Conservation (phyloP, 805 yeast genomes). For the Blastobotrys muscicola region DNA sequence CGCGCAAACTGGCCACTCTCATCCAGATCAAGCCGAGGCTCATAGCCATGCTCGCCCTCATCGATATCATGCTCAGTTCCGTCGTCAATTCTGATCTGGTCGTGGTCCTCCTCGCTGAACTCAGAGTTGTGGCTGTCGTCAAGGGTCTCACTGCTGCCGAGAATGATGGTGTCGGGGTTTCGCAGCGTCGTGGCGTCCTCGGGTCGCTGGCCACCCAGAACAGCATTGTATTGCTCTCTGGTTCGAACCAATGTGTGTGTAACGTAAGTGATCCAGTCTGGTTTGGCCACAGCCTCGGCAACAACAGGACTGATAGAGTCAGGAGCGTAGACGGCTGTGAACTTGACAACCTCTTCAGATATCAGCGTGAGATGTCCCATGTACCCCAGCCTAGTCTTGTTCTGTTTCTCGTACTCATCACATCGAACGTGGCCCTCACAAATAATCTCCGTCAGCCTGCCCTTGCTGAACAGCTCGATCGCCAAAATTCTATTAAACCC, state of each 20-base stretch:
- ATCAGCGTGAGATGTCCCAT: slow-evolving; percentile 95
- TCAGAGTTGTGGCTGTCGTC: slow-evolving; percentile 7
- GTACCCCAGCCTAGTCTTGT: slow-evolving; percentile 72
- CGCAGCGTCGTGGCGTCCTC: slow-evolving; percentile 19
- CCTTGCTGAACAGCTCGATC: slow-evolving; percentile 61
- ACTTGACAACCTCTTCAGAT: slow-evolving; percentile 93
- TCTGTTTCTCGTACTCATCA: slow-evolving; percentile 47
- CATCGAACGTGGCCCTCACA: slow-evolving; percentile 54
- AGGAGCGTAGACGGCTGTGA: slow-evolving; percentile 50
- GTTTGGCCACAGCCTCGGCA: slow-evolving; percentile 37
- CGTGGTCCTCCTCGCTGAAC: slow-evolving; percentile 14
- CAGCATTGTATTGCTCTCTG: slow-evolving; percentile 88
- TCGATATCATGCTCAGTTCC: slow-evolving; percentile 24
- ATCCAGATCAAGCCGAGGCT: slow-evolving; percentile 7
- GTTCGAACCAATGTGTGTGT: slow-evolving; percentile 76
- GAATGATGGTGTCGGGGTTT: slow-evolving; percentile 7
- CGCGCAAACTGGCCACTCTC: slow-evolving; percentile 47
- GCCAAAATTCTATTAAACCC: slow-evolving; percentile 76
- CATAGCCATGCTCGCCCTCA: slow-evolving; percentile 18
- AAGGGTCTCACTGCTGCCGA: slow-evolving; percentile 18
- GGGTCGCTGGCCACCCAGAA: slow-evolving; percentile 71
- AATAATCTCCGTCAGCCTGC: slow-evolving; percentile 47
- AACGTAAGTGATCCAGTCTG: slow-evolving; percentile 75
- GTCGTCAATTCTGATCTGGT: slow-evolving; percentile 17
- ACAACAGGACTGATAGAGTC: slow-evolving; percentile 48